A percentile compares a stretch with the other conserved stretches of the same genome.
Evolutionary conservation across 2,329 filamentous ascomycete genomes (phyloP).

Genomic region (Claviceps pazoutovae): DNA sequence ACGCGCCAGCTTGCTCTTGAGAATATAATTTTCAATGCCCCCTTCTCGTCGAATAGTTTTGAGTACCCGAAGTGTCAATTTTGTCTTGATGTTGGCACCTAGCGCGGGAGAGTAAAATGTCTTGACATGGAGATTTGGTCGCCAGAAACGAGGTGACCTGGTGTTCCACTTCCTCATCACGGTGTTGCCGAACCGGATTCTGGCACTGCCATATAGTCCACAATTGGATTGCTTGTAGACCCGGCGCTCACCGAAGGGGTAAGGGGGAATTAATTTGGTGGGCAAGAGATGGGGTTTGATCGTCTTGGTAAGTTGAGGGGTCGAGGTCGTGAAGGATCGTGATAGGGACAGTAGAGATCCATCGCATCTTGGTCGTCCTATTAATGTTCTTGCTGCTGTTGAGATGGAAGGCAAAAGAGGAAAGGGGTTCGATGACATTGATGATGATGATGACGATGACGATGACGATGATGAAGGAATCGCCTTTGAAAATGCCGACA

Average conservation of each 20-base stretch:
- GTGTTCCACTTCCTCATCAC: conserved; percentile 55
- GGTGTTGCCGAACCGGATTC: conserved; percentile 68
- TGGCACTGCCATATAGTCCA: conserved; percentile 55
- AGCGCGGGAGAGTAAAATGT: conserved; percentile 52
- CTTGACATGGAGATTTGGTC: conserved; percentile 59
- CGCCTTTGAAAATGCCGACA: conserved; percentile 2
- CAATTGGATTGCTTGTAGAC: conserved; percentile 71
- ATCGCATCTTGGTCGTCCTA: background rate
- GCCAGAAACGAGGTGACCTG: conserved; percentile 61
- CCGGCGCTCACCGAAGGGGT: conserved; percentile 57
- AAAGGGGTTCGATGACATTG: background rate
- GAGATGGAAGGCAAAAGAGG: background rate
- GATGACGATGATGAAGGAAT: background rate
- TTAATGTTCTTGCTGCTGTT: background rate
- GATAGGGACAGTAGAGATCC: background rate
- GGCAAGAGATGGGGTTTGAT: conserved; percentile 31
- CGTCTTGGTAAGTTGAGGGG: conserved; percentile 23
- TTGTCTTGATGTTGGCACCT: conserved; percentile 48
- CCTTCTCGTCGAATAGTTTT: conserved; percentile 71
- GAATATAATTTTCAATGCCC: conserved; percentile 80
- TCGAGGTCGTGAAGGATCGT: conserved; percentile 25
- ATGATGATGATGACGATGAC: background rate
- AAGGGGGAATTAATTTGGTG: conserved; percentile 41
- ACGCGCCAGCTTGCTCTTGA: conserved; percentile 63
- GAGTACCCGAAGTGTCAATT: conserved; percentile 55